phyloP scores from a whole-genome alignment of 1,139 yeast species.

The Candida mesenterica region DNA sequence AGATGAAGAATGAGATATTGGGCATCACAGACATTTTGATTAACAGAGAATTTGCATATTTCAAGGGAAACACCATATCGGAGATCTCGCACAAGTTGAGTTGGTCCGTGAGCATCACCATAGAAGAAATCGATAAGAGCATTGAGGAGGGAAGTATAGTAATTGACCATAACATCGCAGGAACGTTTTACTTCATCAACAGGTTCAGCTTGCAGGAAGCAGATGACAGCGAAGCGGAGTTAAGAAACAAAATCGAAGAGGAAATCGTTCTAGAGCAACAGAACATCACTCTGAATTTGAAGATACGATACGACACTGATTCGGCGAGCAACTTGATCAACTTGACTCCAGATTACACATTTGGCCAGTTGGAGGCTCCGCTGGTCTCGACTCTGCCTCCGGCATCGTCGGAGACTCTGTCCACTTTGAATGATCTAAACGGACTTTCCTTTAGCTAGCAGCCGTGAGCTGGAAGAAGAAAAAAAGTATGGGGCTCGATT shows the following conservation, averaged over 20 bases:
- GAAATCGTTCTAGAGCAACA: conserved; percentile 22
- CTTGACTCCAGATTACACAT: conserved; percentile 18
- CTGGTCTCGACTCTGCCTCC: not conserved
- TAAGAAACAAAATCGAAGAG: conserved; percentile 14
- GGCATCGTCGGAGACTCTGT: conserved; percentile 3
- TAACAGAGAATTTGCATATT: conserved; percentile 22
- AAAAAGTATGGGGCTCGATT: not conserved
- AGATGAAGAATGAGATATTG: conserved; percentile 22
- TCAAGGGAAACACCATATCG: conserved; percentile 37
- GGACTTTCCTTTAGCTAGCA: conserved; percentile 7
- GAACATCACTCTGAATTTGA: conserved; percentile 16
- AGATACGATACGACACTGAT: conserved; percentile 13
- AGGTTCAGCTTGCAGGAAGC: conserved; percentile 17
- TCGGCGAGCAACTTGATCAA: conserved; percentile 19
- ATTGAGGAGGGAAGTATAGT: conserved; percentile 57
- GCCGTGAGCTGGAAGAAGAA: not conserved
- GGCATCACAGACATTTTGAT: conserved; percentile 25
- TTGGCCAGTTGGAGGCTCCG: conserved; percentile 7
- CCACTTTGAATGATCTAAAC: conserved; percentile 6
- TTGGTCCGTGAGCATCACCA: conserved; percentile 71
- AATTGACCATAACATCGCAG: conserved; percentile 65
- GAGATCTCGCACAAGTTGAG: conserved; percentile 38
- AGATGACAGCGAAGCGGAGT: conserved; percentile 11
- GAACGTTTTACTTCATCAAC: conserved; percentile 47
- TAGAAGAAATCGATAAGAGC: conserved; percentile 64